phyloP scores from a whole-genome alignment of 2,329 filamentous ascomycete species.

The Colletotrichum sp. region DNA sequence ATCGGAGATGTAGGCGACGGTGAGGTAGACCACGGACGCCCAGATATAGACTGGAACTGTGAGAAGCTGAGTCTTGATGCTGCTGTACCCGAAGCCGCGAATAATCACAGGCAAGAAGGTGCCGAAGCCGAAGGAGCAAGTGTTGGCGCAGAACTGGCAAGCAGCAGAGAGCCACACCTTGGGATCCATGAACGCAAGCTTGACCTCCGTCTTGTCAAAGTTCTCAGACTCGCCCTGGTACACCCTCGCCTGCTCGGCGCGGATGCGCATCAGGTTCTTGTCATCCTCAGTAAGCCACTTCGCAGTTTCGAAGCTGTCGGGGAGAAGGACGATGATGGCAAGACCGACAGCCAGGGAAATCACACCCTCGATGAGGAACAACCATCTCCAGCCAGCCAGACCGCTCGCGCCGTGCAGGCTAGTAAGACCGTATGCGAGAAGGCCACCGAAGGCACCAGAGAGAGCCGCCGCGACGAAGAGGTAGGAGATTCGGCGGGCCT shows the following conservation, averaged over 20 bases:
- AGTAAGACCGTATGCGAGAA: conserved; percentile 52
- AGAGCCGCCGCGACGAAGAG: conserved; percentile 52
- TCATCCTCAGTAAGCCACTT: conserved; percentile 55
- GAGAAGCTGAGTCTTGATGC: conserved; percentile 56
- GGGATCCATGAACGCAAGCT: conserved; percentile 51
- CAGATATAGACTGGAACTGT: conserved; percentile 63
- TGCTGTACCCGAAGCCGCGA: conserved; percentile 53
- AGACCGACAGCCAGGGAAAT: conserved; percentile 51
- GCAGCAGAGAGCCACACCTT: conserved; percentile 55
- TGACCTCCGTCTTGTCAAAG: conserved; percentile 56
- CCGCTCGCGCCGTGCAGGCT: conserved; percentile 37
- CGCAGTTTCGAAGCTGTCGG: conserved; percentile 49
- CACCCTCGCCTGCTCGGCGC: conserved; percentile 45
- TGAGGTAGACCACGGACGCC: conserved; percentile 50
- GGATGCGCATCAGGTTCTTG: conserved; percentile 53
- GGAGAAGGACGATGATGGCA: conserved; percentile 34
- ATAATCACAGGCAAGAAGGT: conserved; percentile 64
- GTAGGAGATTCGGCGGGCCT: conserved; percentile 38
- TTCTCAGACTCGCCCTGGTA: conserved; percentile 52
- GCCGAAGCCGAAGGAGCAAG: conserved; percentile 60
- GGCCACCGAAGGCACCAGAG: conserved; percentile 41
- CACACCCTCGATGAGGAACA: conserved; percentile 56
- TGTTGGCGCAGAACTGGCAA: conserved; percentile 58
- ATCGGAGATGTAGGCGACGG: conserved; percentile 51
- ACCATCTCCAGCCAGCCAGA: conserved; percentile 53